Conservation (phyloP, 768 basidiomycete species). For the Dacryopinax spathularia region DNA sequence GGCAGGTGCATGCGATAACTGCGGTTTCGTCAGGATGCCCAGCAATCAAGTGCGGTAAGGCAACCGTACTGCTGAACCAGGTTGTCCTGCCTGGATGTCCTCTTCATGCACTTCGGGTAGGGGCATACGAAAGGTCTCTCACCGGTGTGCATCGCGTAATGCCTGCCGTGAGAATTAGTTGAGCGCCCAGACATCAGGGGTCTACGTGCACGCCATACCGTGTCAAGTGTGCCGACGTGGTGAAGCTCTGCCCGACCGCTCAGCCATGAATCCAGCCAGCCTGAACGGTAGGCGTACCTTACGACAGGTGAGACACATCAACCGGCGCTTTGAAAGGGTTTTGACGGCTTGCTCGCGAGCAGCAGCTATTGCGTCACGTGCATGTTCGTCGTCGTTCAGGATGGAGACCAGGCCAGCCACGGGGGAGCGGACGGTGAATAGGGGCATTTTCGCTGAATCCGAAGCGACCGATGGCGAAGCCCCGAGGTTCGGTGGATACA, state of each 20-base stretch:
- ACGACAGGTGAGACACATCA: not conserved
- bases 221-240: not conserved
- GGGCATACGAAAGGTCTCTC: not conserved
- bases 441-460: too few relatives aligned
- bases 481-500: too few relatives aligned
- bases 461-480: too few relatives aligned
- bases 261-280: not conserved
- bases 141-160: not conserved
- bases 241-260: not conserved
- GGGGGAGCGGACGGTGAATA: too few relatives aligned
- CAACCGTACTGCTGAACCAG: not conserved
- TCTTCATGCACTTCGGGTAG: not conserved
- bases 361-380: too few relatives aligned
- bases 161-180: not conserved
- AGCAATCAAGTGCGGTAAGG: not conserved
- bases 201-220: not conserved
- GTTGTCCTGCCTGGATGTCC: not conserved
- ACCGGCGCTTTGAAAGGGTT: not conserved
- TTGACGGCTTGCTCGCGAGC: not conserved
- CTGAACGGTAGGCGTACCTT: not conserved
- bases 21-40: not conserved
- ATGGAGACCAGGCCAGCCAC: too few relatives aligned
- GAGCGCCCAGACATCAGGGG: too few relatives aligned
- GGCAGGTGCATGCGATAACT: not conserved
- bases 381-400: too few relatives aligned